Evolutionary conservation across 352 stramenopile genomes (phyloP).

Genomic region (Globisporangium okanoganense): DNA sequence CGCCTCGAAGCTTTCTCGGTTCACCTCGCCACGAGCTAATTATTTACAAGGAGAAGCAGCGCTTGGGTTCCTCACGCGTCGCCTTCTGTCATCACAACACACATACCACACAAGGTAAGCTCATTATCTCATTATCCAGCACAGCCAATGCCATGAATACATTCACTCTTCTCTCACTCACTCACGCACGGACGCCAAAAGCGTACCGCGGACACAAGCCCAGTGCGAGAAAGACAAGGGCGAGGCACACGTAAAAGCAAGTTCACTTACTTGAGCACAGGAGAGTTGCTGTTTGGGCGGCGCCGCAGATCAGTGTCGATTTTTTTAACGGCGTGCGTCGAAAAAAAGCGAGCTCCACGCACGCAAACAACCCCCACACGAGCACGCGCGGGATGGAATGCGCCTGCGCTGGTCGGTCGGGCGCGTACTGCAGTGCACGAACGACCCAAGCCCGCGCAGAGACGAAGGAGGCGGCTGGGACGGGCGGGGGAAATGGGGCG

Average conservation of each 20-base stretch:
- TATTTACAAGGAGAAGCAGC: background rate
- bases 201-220: background rate
- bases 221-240: too few species aligned
- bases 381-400: background rate
- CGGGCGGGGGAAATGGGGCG: background rate
- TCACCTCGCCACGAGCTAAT: background rate
- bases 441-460: slow-evolving; percentile 8
- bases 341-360: background rate
- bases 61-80: background rate
- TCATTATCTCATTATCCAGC: background rate
- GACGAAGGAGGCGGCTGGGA: background rate
- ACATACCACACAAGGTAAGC: slow-evolving; percentile 1
- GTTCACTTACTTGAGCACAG: background rate
- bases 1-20: background rate
- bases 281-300: too few species aligned
- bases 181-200: background rate
- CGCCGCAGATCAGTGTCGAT: slow-evolving; percentile 3
- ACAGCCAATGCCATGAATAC: background rate
- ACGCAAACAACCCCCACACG: background rate
- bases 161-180: background rate
- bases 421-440: background rate
- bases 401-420: background rate
- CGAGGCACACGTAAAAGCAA: too few species aligned
- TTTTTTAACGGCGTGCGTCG: background rate
- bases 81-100: background rate